A percentile compares a stretch with the other conserved stretches of the same genome.
Conservation (phyloP, 495 filamentous ascomycete genomes). For the Penicillium lagena region DNA sequence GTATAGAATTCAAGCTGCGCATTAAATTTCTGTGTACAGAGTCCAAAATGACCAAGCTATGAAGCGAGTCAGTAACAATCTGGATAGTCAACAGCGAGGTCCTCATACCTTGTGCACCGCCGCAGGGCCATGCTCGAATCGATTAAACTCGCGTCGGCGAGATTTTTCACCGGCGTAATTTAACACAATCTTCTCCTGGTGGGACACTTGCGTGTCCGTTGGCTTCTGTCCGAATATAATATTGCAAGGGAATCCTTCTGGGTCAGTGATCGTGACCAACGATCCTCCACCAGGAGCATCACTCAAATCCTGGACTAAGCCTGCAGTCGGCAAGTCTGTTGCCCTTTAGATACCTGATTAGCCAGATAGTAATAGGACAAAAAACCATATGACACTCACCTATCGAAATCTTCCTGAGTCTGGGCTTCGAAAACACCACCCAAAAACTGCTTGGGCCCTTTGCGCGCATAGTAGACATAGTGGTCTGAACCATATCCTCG, state of each 20-base stretch:
- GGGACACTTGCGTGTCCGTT: not conserved
- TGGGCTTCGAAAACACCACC: conserved; percentile 50
- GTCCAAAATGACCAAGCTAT: conserved; percentile 54
- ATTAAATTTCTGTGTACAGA: conserved; percentile 55
- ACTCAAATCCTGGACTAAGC: too few relatives aligned
- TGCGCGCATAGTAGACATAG: conserved; percentile 45
- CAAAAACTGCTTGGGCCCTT: conserved; percentile 44
- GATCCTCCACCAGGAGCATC: not conserved
- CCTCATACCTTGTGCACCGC: conserved; percentile 51
- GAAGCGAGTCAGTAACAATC: too few relatives aligned
- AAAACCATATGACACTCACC: conserved; percentile 2
- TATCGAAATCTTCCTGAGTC: conserved; percentile 45
- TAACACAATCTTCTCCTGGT: conserved; percentile 12
- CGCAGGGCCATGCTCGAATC: conserved; percentile 42
- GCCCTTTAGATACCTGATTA: too few relatives aligned
- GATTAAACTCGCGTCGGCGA: conserved; percentile 14
- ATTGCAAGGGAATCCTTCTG: conserved; percentile 21
- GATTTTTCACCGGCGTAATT: conserved; percentile 16
- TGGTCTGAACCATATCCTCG: conserved; percentile 54
- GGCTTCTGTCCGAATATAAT: conserved; percentile 20
- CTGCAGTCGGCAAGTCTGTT: too few relatives aligned
- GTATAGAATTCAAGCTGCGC: conserved; percentile 56
- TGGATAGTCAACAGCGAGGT: too few relatives aligned
- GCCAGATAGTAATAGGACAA: too few relatives aligned
- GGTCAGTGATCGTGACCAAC: conserved; percentile 20